Evolutionary conservation across 305 asterid species (phyloP).

Genomic region (Striga hermonthica): DNA sequence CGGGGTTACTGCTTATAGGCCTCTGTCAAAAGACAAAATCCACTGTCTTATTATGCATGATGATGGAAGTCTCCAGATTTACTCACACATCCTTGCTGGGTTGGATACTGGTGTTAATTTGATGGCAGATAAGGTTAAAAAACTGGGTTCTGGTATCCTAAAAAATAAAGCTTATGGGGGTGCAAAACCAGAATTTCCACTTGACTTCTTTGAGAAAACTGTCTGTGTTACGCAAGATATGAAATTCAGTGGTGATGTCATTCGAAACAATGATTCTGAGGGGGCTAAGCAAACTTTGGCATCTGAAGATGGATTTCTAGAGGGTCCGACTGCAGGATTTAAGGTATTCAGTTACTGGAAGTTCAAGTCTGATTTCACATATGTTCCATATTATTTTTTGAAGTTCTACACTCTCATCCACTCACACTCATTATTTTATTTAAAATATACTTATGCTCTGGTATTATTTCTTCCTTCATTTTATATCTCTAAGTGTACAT

Average conservation of each 20-base stretch:
- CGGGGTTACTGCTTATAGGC: constrained; percentile 93
- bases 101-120: constrained; percentile 58
- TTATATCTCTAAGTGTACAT: neutral
- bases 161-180: constrained; percentile 91
- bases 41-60: constrained; percentile 95
- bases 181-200: constrained; percentile 88
- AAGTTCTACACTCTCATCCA: constrained; percentile 1
- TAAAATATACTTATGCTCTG: constrained; percentile 6
- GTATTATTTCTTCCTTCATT: neutral
- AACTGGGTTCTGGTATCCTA: constrained; percentile 83
- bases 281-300: constrained; percentile 89
- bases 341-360: constrained; percentile 54
- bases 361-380: constrained; percentile 13
- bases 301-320: constrained; percentile 95
- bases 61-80: constrained; percentile 99
- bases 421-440: neutral
- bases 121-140: constrained; percentile 83
- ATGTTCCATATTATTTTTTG: constrained; percentile 15
- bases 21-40: constrained; percentile 94
- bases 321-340: constrained; percentile 92
- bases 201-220: constrained; percentile 94
- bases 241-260: constrained; percentile 85
- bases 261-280: constrained; percentile 93
- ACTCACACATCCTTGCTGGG: constrained; percentile 82
- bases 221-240: constrained; percentile 87